Evolutionary conservation across 768 basidiomycete genomes (phyloP).

Genomic region (Sporobolomyces phaffii): DNA sequence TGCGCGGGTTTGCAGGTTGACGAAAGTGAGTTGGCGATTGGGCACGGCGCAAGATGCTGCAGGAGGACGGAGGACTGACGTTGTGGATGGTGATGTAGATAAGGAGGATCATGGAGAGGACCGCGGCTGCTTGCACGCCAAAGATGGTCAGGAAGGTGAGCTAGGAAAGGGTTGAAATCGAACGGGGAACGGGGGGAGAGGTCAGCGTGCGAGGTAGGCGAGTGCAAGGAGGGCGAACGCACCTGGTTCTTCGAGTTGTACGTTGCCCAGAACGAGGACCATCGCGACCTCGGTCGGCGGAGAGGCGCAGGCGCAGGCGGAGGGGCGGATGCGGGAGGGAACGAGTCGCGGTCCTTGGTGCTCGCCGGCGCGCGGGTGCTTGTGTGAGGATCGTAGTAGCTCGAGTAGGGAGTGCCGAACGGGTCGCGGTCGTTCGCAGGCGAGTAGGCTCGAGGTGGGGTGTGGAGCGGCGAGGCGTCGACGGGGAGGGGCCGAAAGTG

Average conservation of each 20-base stretch:
- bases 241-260: constrained; percentile 32
- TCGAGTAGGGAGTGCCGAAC: background rate
- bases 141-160: constrained; percentile 24
- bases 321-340: background rate
- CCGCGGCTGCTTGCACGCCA: constrained; percentile 10
- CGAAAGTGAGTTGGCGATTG: no score
- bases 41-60: no score
- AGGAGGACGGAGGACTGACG: background rate
- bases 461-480: background rate
- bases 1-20: background rate
- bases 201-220: background rate
- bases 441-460: background rate
- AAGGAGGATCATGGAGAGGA: constrained; percentile 32
- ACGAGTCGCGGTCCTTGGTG: background rate
- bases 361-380: no score
- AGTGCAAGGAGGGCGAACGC: background rate
- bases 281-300: background rate
- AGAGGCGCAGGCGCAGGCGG: background rate
- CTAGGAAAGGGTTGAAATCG: background rate
- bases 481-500: constrained; percentile 1
- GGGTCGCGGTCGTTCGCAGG: background rate
- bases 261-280: background rate
- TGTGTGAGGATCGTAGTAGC: no score
- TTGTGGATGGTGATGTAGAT: constrained; percentile 19
- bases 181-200: background rate